Evolutionary conservation across 2,329 filamentous ascomycete species (phyloP).

Genomic region (Dactylellina haptotyla): DNA sequence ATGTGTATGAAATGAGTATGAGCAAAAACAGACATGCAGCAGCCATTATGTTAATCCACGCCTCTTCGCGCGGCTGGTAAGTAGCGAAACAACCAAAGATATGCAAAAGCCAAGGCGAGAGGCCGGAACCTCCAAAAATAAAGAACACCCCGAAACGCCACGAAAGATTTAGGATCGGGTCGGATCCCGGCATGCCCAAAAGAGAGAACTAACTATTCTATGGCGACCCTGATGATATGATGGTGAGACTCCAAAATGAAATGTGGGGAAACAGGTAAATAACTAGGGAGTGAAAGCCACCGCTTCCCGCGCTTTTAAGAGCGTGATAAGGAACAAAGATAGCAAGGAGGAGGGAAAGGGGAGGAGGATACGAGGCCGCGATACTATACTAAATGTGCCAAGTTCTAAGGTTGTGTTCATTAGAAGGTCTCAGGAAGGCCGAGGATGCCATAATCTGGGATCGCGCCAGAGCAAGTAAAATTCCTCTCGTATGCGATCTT

Average conservation of each 20-base stretch:
- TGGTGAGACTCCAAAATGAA: constrained; percentile 3
- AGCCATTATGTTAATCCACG: background rate
- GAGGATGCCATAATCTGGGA: constrained; percentile 62
- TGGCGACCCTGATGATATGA: background rate
- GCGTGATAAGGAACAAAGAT: too few species aligned
- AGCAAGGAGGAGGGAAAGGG: background rate
- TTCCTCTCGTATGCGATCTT: constrained; percentile 74
- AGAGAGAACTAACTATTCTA: constrained; percentile 21
- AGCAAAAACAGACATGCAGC: background rate
- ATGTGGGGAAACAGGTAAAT: background rate
- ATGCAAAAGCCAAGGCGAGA: too few species aligned
- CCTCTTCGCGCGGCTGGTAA: background rate
- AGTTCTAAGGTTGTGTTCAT: constrained; percentile 7
- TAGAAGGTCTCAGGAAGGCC: constrained; percentile 63
- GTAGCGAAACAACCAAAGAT: background rate
- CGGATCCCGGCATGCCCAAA: constrained; percentile 5
- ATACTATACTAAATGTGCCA: too few species aligned
- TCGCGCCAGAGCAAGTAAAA: constrained; percentile 71
- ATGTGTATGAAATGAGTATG: background rate
- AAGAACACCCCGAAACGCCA: constrained; percentile 14
- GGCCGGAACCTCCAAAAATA: too few species aligned
- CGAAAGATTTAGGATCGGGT: background rate
- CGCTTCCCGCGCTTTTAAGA: background rate
- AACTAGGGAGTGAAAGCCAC: background rate
- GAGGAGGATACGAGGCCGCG: background rate